A percentile compares a stretch with the other conserved stretches of the same genome.
phyloP scores from a whole-genome alignment of 495 filamentous ascomycete species.

The Saxophila tyrrhenica region DNA sequence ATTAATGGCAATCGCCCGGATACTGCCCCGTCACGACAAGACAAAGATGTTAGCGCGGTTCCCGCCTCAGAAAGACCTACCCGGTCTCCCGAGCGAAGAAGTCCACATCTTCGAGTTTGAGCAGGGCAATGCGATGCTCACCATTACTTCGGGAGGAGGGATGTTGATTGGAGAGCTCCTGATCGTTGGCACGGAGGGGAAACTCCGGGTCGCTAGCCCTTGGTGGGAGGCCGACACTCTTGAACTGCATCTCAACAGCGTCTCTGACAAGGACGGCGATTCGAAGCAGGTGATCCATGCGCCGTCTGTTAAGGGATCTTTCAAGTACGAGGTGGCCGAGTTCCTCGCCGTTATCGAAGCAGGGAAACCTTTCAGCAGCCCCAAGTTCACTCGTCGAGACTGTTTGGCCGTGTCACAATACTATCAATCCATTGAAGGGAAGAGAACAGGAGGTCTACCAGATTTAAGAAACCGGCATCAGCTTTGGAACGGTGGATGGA shows the following conservation, averaged over 20 bases:
- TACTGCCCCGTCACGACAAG: not conserved
- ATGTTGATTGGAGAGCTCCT: not conserved
- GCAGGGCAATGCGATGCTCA: not conserved
- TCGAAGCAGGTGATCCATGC: not conserved
- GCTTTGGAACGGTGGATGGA: too few relatives aligned
- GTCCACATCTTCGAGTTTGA: too few relatives aligned
- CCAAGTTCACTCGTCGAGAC: not conserved
- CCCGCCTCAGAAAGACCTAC: too few relatives aligned
- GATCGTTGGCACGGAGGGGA: not conserved
- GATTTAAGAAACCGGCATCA: too few relatives aligned
- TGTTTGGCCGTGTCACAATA: not conserved
- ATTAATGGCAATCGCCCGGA: not conserved
- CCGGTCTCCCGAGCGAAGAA: too few relatives aligned
- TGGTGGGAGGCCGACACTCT: not conserved
- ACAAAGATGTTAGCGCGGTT: too few relatives aligned
- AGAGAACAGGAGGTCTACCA: too few relatives aligned
- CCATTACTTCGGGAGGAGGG: not conserved
- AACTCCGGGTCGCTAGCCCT: not conserved
- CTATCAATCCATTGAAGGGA: too few relatives aligned
- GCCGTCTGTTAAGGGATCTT: not conserved
- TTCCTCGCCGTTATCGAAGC: not conserved
- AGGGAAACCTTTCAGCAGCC: not conserved
- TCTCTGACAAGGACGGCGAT: not conserved
- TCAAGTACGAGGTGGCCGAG: not conserved
- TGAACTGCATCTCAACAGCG: not conserved